Conservation (phyloP, 2,329 filamentous ascomycete genomes). For the Trichoderma sp. region DNA sequence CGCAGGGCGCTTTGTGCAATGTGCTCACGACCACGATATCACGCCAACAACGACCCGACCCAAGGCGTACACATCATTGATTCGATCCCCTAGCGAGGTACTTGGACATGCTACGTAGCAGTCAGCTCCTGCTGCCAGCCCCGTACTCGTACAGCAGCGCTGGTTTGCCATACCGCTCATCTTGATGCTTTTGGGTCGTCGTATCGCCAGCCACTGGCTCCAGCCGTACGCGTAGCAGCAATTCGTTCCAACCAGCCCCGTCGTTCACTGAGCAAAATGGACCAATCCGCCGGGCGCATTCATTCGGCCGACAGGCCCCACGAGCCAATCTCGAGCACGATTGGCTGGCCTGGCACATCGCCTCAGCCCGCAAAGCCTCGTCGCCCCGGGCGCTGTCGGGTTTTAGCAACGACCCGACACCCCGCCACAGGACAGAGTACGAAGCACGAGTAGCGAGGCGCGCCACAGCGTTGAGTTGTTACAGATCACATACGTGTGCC, state of each 20-base stretch:
- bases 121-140: neutral
- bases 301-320: conserved; percentile 21
- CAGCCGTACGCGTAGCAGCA: neutral
- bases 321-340: neutral
- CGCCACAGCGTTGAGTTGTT: neutral
- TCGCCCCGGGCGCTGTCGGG: conserved; percentile 31
- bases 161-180: neutral
- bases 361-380: conserved; percentile 11
- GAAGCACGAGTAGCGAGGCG: neutral
- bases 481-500: neutral
- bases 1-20: neutral
- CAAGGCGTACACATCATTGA: neutral
- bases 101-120: neutral
- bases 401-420: conserved; percentile 38
- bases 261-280: neutral
- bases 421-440: neutral
- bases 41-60: neutral
- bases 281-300: conserved; percentile 11
- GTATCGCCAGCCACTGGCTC: neutral
- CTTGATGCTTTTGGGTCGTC: neutral
- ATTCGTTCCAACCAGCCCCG: neutral
- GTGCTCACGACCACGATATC: neutral
- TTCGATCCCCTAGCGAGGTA: neutral
- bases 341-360: neutral
- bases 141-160: neutral